Percentiles rank a stretch among this genome's conserved stretches.
These are phyloP conservation scores for Halenospora varia DNA, from an alignment of 495 filamentous ascomycete species.

Conservation along the genomic window DNA sequence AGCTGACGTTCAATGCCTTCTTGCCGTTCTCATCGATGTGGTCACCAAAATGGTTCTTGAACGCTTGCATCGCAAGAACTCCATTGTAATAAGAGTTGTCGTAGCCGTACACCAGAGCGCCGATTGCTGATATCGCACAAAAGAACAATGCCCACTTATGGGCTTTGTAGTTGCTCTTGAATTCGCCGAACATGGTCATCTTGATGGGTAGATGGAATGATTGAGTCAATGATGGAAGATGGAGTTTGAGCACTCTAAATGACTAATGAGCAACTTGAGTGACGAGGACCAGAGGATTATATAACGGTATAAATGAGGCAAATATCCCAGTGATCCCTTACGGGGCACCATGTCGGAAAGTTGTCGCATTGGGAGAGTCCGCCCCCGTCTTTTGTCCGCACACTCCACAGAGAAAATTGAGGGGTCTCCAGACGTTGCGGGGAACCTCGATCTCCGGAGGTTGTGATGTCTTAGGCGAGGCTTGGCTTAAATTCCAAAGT, in stretches of 20 bases:
- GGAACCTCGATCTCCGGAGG: background rate
- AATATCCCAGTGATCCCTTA: background rate
- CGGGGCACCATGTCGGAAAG: background rate
- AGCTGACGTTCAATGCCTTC: conserved; percentile 4
- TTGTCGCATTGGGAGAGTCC: background rate
- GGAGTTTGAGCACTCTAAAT: background rate
- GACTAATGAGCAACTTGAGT: background rate
- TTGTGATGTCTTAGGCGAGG: background rate
- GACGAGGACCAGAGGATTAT: background rate
- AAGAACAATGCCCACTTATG: conserved; percentile 17
- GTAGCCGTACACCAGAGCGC: conserved; percentile 19
- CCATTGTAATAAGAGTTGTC: conserved; percentile 26
- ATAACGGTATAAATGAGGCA: background rate
- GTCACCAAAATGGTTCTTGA: conserved; percentile 19
- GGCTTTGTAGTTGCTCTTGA: conserved; percentile 3
- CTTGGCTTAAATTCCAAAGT: background rate
- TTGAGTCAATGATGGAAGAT: background rate
- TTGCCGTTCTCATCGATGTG: conserved; percentile 4
- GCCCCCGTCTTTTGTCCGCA: background rate
- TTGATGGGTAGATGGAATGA: background rate
- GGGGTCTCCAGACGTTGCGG: no score
- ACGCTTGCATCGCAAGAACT: conserved; percentile 21
- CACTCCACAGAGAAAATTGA: background rate
- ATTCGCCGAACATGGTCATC: background rate
- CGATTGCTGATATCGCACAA: conserved; percentile 13